phyloP scores from a whole-genome alignment of 768 basidiomycete genomes.

The Kwoniella dejecticola region DNA sequence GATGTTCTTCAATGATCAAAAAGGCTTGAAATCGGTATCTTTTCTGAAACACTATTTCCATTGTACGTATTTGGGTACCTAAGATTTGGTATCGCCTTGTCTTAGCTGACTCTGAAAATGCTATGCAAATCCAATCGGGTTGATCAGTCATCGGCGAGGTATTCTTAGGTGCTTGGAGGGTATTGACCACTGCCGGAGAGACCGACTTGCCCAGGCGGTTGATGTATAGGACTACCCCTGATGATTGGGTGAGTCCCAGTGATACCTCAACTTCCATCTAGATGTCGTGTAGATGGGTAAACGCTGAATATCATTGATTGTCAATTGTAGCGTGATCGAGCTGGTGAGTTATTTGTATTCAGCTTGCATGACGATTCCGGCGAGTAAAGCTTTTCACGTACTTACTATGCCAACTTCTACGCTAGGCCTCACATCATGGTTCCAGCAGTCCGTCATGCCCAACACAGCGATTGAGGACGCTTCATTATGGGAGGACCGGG shows the following conservation, averaged over 20 bases:
- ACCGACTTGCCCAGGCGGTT: conserved; percentile 34
- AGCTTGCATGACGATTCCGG: neutral
- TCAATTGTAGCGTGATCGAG: conserved; percentile 22
- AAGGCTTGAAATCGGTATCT: conserved; percentile 23
- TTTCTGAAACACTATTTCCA: conserved; percentile 46
- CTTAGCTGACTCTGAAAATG: too few relatives aligned
- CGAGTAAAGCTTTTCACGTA: neutral
- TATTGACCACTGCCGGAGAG: conserved; percentile 32
- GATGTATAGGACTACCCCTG: conserved; percentile 37
- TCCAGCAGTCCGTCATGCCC: conserved; percentile 40
- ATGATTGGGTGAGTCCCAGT: conserved; percentile 37
- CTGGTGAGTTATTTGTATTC: conserved; percentile 14
- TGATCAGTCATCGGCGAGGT: conserved; percentile 39
- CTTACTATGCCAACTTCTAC: neutral
- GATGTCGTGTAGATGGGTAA: too few relatives aligned
- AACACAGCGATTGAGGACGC: conserved; percentile 36
- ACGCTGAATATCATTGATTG: neutral
- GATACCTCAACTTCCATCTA: too few relatives aligned
- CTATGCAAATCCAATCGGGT: too few relatives aligned
- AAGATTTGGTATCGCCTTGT: too few relatives aligned
- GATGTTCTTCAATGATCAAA: conserved; percentile 46
- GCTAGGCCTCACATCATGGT: conserved; percentile 40
- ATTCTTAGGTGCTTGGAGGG: conserved; percentile 44
- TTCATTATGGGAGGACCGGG: conserved; percentile 34
- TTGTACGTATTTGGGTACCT: conserved; percentile 26